A percentile compares a stretch with the other conserved stretches of the same genome.
phyloP scores from a whole-genome alignment of 352 stramenopile genomes.

The Pythium dissimile region DNA sequence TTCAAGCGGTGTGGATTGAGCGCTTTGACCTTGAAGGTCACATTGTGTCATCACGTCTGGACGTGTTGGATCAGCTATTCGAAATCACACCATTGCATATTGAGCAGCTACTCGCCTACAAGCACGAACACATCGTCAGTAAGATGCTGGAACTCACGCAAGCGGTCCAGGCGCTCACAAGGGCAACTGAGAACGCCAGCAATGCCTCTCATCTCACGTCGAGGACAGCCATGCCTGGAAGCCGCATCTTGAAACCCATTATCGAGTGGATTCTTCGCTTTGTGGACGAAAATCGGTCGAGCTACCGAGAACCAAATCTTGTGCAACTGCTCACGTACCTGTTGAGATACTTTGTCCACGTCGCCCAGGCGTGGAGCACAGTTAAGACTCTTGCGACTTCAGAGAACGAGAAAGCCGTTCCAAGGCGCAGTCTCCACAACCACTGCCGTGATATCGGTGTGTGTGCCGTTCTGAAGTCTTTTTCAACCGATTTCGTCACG shows the following conservation, averaged over 20 bases:
- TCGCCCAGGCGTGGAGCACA: neutral
- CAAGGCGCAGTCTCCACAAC: neutral
- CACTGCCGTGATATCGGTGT: constrained; percentile 3
- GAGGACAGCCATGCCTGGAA: neutral
- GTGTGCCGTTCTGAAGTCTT: constrained; percentile 8
- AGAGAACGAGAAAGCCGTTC: neutral
- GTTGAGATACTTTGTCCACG: neutral
- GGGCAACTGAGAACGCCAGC: neutral
- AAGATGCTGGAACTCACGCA: neutral
- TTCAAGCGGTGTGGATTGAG: constrained; percentile 15
- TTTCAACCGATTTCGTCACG: too few relatives aligned
- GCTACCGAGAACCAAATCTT: constrained; percentile 8
- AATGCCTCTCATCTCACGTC: neutral
- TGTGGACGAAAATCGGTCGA: constrained; percentile 5
- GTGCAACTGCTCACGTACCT: neutral
- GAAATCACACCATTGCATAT: neutral
- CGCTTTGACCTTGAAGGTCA: constrained; percentile 11
- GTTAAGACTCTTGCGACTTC: neutral
- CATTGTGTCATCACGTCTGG: neutral
- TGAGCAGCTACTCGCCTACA: neutral
- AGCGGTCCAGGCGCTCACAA: neutral
- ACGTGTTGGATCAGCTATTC: neutral
- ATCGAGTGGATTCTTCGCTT: constrained; percentile 4
- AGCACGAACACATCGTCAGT: neutral
- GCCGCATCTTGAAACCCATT: neutral